Evolutionary conservation across 352 stramenopile genomes (phyloP), one percentile per base, ranked within the genome.

Genomic region (Elongisporangium undulatum): DNA sequence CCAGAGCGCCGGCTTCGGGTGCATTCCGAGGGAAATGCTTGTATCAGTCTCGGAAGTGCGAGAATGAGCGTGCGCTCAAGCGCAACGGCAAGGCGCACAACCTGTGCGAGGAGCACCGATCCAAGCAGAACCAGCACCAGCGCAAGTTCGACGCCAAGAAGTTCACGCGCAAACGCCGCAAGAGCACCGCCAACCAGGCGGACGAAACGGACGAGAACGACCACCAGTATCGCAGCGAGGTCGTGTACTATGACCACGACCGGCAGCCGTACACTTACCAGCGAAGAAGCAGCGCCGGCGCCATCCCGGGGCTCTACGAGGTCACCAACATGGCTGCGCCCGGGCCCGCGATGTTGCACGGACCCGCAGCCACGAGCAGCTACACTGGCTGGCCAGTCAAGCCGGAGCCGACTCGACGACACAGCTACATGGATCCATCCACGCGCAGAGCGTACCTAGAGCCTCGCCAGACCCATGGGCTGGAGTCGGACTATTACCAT

Each of bases 101-200:
- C 50, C 61, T 92, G 21, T 92, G 82, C 51, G 82, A 92, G 26
- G 77, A 86, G 58, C 82, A 92, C 60, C 80, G 82, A 15, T 68
- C 62, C 38, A 90, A 89, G 65, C 82, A 92, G 68, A 92, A 92
- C 61, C 77, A 88, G 68, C 80, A 92, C 62, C 82, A 92, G 58
- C 80, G 82, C 61, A 92, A 90, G 62, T 90, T 92, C 51, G 82
- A 92, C 60, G 81, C 77, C 39, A 92, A 90, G 61, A 90, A 89
- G 67, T 90, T 87, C 68, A 82, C 75, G 19, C 68, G 75, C 45
- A 79, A 79, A 53, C 68, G 74, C 50, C 56, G 56, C 24, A 60
- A 56, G 50, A 77, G 65, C 45, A 51, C 41, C 16, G 74, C 51
- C 22, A 69, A 75, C 3, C 63, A 77, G 3, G 8, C 58, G 19